Conservation (phyloP, 2,329 filamentous ascomycete genomes). For the Aspergillus hortae region DNA sequence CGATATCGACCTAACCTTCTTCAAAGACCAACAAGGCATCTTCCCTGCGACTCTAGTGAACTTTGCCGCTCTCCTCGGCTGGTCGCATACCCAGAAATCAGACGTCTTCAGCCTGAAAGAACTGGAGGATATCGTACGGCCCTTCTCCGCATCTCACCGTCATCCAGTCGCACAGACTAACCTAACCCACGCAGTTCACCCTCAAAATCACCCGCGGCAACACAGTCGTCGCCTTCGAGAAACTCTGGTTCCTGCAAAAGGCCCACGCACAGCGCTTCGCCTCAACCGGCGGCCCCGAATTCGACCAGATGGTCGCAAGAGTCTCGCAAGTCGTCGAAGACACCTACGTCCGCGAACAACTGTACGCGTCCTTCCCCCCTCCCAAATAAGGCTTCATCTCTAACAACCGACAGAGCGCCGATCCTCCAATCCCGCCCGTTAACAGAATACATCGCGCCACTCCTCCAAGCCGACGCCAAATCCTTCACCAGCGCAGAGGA, state of each 20-base stretch:
- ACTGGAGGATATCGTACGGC: slow-evolving; percentile 63
- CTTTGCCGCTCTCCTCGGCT: slow-evolving; percentile 81
- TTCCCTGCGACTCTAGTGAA: slow-evolving; percentile 67
- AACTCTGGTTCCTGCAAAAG: slow-evolving; percentile 75
- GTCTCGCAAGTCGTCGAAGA: slow-evolving; percentile 27
- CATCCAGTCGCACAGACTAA: not conserved
- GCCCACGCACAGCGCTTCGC: slow-evolving; percentile 58
- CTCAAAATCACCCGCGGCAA: slow-evolving; percentile 90
- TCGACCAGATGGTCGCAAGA: slow-evolving; percentile 38
- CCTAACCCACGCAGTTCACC: slow-evolving; percentile 56
- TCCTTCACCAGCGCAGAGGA: slow-evolving; percentile 55
- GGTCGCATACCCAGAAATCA: slow-evolving; percentile 66
- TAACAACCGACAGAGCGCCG: slow-evolving; percentile 19
- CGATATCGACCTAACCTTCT: slow-evolving; percentile 58
- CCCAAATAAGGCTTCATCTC: not conserved
- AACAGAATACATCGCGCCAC: slow-evolving; percentile 46
- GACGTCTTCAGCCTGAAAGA: slow-evolving; percentile 70
- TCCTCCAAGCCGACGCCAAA: slow-evolving; percentile 54
- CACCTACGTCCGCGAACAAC: slow-evolving; percentile 18
- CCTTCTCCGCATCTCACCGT: not conserved
- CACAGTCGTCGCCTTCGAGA: slow-evolving; percentile 74
- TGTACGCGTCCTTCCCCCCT: slow-evolving; percentile 23
- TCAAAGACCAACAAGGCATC: slow-evolving; percentile 55
- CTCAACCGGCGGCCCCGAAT: slow-evolving; percentile 41
- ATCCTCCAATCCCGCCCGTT: slow-evolving; percentile 35